Conservation (phyloP, 2,329 filamentous ascomycete genomes). For the Diplocarpon mali region DNA sequence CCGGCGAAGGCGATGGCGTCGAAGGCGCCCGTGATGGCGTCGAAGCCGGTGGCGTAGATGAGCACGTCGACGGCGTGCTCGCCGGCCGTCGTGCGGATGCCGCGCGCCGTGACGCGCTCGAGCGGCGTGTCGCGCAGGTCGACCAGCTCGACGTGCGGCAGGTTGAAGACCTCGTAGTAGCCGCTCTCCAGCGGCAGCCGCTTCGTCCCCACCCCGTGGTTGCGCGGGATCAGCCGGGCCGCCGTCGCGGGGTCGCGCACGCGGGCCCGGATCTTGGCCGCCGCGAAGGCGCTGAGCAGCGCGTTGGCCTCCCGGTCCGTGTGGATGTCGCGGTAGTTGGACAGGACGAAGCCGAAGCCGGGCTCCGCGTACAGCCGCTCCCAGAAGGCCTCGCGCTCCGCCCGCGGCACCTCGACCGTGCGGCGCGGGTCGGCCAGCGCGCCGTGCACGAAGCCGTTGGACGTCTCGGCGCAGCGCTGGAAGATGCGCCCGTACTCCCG, state of each 20-base stretch:
- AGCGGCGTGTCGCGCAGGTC: conserved; percentile 18
- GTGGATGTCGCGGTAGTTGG: conserved; percentile 23
- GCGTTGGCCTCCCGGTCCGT: conserved; percentile 25
- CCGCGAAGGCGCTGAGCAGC: conserved; percentile 24
- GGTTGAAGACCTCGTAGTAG: conserved; percentile 28
- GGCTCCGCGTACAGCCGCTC: conserved; percentile 28
- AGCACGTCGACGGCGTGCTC: conserved; percentile 23
- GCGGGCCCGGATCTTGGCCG: conserved; percentile 28
- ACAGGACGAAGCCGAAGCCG: conserved; percentile 30
- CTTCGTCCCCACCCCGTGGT: conserved; percentile 21
- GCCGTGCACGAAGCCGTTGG: conserved; percentile 25
- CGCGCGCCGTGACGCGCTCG: conserved; percentile 25
- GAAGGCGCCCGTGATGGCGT: conserved; percentile 19
- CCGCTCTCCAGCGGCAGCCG: conserved; percentile 14
- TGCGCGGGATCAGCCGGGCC: conserved; percentile 29
- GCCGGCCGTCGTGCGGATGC: conserved; percentile 25
- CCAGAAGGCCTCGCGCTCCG: conserved; percentile 25
- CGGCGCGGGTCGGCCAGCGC: conserved; percentile 17
- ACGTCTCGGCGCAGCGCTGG: conserved; percentile 18
- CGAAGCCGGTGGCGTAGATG: conserved; percentile 24
- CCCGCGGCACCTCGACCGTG: conserved; percentile 25
- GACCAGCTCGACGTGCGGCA: conserved; percentile 25
- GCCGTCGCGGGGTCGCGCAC: conserved; percentile 29
- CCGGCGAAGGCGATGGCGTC: conserved; percentile 12
- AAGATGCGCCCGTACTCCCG: conserved; percentile 27